phyloP scores from a whole-genome alignment of 2,329 filamentous ascomycete genomes.

The Hypoxylon sp. region DNA sequence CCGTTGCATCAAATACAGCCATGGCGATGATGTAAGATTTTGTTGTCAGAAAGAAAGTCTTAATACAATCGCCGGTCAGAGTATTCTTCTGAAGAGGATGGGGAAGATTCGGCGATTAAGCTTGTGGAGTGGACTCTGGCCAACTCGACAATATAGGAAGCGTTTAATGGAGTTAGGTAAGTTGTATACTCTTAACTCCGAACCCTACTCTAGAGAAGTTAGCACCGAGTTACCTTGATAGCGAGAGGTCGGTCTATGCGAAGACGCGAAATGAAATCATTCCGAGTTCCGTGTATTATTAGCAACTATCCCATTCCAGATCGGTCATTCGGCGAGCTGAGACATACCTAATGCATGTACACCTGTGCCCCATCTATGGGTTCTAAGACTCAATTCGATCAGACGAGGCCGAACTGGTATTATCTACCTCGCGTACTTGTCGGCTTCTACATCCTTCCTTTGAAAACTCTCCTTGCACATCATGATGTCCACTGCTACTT shows the following conservation, averaged over 20 bases:
- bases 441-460: too few relatives aligned
- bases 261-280: background rate
- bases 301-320: too few relatives aligned
- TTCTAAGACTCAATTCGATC: background rate
- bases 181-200: too few relatives aligned
- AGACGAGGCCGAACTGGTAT: too few relatives aligned
- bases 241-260: background rate
- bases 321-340: background rate
- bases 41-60: background rate
- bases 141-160: background rate
- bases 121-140: too few relatives aligned
- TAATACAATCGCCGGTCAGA: background rate
- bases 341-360: background rate
- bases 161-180: background rate
- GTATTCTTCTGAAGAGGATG: background rate
- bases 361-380: background rate
- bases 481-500: conserved; percentile 2
- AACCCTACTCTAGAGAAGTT: too few relatives aligned
- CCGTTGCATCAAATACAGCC: conserved; percentile 2
- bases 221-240: background rate
- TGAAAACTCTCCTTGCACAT: background rate
- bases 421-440: too few relatives aligned
- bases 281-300: background rate
- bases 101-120: background rate
- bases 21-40: background rate